Percentiles rank a stretch among this genome's conserved stretches.
These are phyloP conservation scores for Jimgerdemannia flammicorona DNA, from an alignment of 192 early-diverging fungal species.

Conservation along the genomic window DNA sequence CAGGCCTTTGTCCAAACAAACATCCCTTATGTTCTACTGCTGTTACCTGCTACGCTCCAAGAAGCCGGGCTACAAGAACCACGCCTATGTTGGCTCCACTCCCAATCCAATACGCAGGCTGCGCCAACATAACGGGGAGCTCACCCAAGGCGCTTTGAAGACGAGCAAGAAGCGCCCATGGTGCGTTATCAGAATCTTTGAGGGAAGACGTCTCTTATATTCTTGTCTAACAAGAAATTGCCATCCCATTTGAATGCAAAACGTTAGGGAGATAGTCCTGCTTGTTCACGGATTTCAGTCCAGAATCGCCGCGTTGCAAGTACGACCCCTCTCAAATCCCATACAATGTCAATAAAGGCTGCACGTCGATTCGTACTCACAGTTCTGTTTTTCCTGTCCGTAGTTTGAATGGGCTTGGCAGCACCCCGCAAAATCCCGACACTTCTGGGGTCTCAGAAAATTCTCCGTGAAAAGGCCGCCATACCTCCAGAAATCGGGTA, in stretches of 20 bases:
- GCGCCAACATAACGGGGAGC: constrained; percentile 21
- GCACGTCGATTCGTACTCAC: not conserved
- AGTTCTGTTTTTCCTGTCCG: not conserved
- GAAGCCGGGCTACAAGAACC: constrained; percentile 1
- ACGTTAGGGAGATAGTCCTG: constrained; percentile 16
- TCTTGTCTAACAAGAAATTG: not conserved
- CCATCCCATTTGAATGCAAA: not conserved
- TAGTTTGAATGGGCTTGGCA: constrained; percentile 24
- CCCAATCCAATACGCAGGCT: constrained; percentile 17
- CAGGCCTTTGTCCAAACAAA: no score
- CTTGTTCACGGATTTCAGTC: constrained; percentile 16
- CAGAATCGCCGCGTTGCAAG: constrained; percentile 1
- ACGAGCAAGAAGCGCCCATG: constrained; percentile 14
- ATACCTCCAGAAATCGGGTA: constrained; percentile 7
- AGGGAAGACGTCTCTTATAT: no score
- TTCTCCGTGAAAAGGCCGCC: not conserved
- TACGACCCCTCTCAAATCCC: not conserved
- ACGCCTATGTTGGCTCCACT: constrained; percentile 19
- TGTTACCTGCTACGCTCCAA: constrained; percentile 18
- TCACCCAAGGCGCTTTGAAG: constrained; percentile 14
- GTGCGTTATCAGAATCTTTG: not conserved
- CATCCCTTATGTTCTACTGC: constrained; percentile 7
- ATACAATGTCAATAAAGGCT: not conserved
- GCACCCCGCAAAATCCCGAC: constrained; percentile 13
- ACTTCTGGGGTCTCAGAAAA: not conserved